A percentile compares a stretch with the other conserved stretches of the same genome.
phyloP scores from a whole-genome alignment of 257 asterid species.

The Forsythia viridissima region DNA sequence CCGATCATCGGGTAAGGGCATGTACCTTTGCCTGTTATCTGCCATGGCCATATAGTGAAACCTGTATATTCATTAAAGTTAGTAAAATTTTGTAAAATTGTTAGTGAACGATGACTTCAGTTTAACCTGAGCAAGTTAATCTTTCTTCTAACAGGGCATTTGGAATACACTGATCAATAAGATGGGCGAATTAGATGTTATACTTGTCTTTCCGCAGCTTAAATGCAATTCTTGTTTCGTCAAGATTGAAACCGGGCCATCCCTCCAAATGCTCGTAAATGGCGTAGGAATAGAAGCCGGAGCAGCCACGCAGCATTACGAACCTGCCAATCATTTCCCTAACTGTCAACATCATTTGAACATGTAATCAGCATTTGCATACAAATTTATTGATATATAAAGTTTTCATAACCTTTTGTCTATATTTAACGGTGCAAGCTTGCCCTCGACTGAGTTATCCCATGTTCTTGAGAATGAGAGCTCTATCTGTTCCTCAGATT shows the following conservation, averaged over 20 bases:
- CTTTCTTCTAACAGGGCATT: not conserved
- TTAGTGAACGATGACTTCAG: not conserved
- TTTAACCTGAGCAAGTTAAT: not conserved
- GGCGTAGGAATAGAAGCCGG: constrained; percentile 78
- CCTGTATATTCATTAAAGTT: constrained; percentile 32
- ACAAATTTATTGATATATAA: not conserved
- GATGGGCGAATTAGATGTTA: not conserved
- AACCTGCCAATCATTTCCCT: constrained; percentile 41
- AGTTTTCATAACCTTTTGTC: constrained; percentile 58
- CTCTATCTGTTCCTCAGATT: constrained; percentile 57
- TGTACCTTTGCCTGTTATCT: constrained; percentile 62
- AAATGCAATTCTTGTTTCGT: constrained; percentile 75
- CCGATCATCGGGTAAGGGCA: constrained; percentile 86
- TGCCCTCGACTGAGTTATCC: constrained; percentile 38
- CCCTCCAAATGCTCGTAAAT: constrained; percentile 74
- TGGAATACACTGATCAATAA: not conserved
- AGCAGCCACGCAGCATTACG: constrained; percentile 59
- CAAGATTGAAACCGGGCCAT: constrained; percentile 81
- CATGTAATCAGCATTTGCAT: not conserved
- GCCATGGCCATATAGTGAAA: constrained; percentile 82
- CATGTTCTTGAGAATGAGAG: constrained; percentile 55
- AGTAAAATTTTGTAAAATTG: not conserved
- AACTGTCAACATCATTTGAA: not conserved
- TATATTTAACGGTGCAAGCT: constrained; percentile 50
- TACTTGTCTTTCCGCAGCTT: constrained; percentile 81